Percentiles rank a stretch among this genome's conserved stretches.
Conservation (phyloP, 1,139 yeast species). For the Blastobotrys serpentis region DNA sequence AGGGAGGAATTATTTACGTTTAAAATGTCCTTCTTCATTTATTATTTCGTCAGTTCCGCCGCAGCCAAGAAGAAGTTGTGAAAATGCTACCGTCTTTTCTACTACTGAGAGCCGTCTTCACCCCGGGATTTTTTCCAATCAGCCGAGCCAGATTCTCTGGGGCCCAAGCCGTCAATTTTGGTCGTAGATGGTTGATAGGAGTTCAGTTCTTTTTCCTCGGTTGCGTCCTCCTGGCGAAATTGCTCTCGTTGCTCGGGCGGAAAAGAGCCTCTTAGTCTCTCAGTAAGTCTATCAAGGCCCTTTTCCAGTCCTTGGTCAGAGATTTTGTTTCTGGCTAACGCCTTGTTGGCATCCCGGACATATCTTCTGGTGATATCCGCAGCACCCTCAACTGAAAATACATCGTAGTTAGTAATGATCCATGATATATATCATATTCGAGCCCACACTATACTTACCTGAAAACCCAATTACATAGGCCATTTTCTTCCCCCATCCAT, state of each 20-base stretch:
- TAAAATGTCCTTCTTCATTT: no score
- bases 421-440: no score
- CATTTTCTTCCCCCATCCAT: conserved; percentile 94
- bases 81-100: no score
- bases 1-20: no score
- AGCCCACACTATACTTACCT: conserved; percentile 40
- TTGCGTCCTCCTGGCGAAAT: conserved; percentile 42
- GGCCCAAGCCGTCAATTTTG: conserved; percentile 26
- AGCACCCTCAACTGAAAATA: conserved; percentile 48
- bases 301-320: conserved; percentile 44
- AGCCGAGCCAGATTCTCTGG: conserved; percentile 70
- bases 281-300: conserved; percentile 45
- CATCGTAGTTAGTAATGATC: not conserved
- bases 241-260: conserved; percentile 38
- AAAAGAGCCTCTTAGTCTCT: conserved; percentile 37
- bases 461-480: conserved; percentile 72
- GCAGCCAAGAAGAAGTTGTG: no score
- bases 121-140: conserved; percentile 78
- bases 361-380: conserved; percentile 71
- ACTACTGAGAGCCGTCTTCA: conserved; percentile 55
- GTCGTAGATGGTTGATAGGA: conserved; percentile 24
- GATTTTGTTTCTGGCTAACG: conserved; percentile 51
- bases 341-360: conserved; percentile 51
- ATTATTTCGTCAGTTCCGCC: no score
- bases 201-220: conserved; percentile 43